Base-by-base conservation (phyloP, 2,329 filamentous ascomycete genomes). In the Claviceps sp. region DNA sequence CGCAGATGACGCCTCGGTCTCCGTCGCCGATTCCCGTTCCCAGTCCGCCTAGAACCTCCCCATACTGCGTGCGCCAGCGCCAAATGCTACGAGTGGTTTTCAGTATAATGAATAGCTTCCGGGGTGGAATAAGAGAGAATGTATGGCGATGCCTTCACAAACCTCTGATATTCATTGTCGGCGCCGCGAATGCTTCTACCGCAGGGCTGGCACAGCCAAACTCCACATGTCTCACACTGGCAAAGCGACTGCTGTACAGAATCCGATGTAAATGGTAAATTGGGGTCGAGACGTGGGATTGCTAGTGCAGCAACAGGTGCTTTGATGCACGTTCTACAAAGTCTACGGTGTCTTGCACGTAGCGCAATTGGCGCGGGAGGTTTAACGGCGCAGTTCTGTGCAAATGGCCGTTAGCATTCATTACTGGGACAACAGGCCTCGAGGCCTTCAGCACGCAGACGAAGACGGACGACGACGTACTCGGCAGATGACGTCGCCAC, bases 11-110 rank as follows among this genome's bases (percentile, higher is more conserved):
- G 34, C 89, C 90, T 59, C 91, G 84, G 61, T 89, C 84, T 37
- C 88, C 89, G 59, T 95, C 88, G 44, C 89, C 88, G 34, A 95
- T 88, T 5, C 90, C 90, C 0, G 86, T 90, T 24, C 89, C 88
- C 0, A 94, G 74, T 2, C 88, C 87, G 20, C 82, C 83, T 2
- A 90, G 85, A 0, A 88, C 82, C 57, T 88, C 85, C 16, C 84
- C 84, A 65, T 95, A 96, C 24, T 88, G 81, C 42, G 81, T 87
- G 49, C 90, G 83, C 90, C 90, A 96, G 55, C 81, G 85, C 89
- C 90, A 96, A 51, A 90, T 87, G 4, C 78, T 82, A 53, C 14
- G 45, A 45, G 9, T 16, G 30, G 37, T 26, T 41, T 18, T 48
- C 16, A 34, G 37, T 30, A 41, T 24, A 24, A 16, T 34, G 37